Evolutionary conservation across 176 grass and related monocot species (phyloP), one percentile per base, ranked within the genome.

Genomic region (Stipa capillata): DNA sequence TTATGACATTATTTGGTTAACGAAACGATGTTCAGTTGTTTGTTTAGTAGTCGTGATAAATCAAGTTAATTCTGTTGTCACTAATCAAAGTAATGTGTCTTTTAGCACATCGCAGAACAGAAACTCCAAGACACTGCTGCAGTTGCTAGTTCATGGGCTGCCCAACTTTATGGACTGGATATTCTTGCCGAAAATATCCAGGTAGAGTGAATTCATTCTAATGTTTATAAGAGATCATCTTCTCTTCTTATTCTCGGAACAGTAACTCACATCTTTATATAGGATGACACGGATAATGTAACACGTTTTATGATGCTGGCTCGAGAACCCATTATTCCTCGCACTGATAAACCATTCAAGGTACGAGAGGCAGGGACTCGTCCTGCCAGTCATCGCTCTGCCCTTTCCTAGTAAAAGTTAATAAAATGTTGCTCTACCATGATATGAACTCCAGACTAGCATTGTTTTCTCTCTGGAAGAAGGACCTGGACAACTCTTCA

Each of bases 381-480:
- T 86, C 67, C n/a, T 65, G 39, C 34, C 76, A 25, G 79, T 76
- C 2, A 6, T 77, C 1, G 29, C 1, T 45, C n/a, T 2, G n/a
- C 17, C 4, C 11, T 48, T 78, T 78, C 15, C 11, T 39, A 13
- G 44, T 55, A 24, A 65, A 39, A 73, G 23, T 27, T 66, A 73
- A 58, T 31, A 45, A 65, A 49, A 32, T 69, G 34, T 33, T 71
- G 8, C 13, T 44, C 18, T 69, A 39, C 15, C 33, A 45, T 53
- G 50, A 35, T 76, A 35, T 69, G 17, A 42, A 58, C 28, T 65
- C 42, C 63, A 93, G 94, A 91, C 89, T 17, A 97, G 94, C 79
- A 92, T 97, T 84, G 91, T 97, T 33, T 97, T 97, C 65, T 97
- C 91, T 83, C 72, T 97, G 20, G 94, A 97, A 92, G 94, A 97